Evolutionary conservation across 345 rosid genomes (phyloP).

Genomic region (Brassica napus): DNA sequence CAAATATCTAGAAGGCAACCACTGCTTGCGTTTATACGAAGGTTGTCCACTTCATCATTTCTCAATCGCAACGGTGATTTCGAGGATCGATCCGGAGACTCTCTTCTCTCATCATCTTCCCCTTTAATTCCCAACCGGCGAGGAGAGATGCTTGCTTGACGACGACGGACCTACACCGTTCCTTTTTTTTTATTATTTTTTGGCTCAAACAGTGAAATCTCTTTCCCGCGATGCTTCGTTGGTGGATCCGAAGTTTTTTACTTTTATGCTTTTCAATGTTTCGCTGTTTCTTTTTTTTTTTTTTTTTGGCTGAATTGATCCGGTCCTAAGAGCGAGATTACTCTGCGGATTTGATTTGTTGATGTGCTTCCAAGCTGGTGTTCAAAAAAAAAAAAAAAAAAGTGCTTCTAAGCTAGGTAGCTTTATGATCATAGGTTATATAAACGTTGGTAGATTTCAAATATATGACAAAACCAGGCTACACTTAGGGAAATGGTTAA

Average conservation of each 20-base stretch:
- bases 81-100: conserved; percentile 27
- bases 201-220: conserved; percentile 25
- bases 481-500: background rate
- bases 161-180: conserved; percentile 14
- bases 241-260: conserved; percentile 21
- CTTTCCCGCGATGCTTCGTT: conserved; percentile 6
- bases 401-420: background rate
- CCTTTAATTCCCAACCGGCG: background rate
- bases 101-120: conserved; percentile 4
- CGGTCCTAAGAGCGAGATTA: background rate
- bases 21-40: conserved; percentile 32
- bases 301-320: background rate
- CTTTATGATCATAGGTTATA: conserved; percentile 6
- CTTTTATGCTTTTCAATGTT: background rate
- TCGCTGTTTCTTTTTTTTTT: background rate
- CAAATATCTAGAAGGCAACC: conserved; percentile 33
- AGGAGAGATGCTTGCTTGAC: conserved; percentile 33
- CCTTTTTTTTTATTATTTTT: background rate
- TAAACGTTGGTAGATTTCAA: background rate
- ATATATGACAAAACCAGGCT: background rate
- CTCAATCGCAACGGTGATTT: conserved; percentile 31
- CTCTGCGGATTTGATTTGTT: background rate
- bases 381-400: no score
- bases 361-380: background rate
- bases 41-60: conserved; percentile 20